Evolutionary conservation across 169 alveolate species (phyloP).

Genomic region (Prorocentrum cordatum): DNA sequence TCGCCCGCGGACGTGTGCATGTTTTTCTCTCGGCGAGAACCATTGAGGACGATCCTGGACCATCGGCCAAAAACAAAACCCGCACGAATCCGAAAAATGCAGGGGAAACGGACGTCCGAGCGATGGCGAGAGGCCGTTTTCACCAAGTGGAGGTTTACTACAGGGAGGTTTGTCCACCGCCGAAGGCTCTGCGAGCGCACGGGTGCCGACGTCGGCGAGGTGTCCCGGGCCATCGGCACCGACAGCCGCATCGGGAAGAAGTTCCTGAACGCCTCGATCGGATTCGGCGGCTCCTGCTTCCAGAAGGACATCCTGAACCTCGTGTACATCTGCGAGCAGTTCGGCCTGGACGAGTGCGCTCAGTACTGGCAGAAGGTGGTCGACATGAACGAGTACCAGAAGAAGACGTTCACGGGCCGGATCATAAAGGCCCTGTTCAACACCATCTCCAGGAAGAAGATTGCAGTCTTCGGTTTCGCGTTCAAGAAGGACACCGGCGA

Average conservation of each 20-base stretch:
- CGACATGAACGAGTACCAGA: slow-evolving; percentile 68
- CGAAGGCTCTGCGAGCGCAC: slow-evolving; percentile 83
- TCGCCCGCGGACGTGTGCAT: too few species aligned
- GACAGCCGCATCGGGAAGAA: slow-evolving; percentile 82
- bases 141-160: too few species aligned
- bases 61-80: too few species aligned
- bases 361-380: slow-evolving; percentile 74
- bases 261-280: slow-evolving; percentile 81
- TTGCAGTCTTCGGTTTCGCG: slow-evolving; percentile 85
- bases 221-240: slow-evolving; percentile 74
- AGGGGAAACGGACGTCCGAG: too few species aligned
- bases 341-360: slow-evolving; percentile 78
- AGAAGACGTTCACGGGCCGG: slow-evolving; percentile 30
- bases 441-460: slow-evolving; percentile 75
- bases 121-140: too few species aligned
- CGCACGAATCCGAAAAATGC: too few species aligned
- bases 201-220: slow-evolving; percentile 83
- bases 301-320: slow-evolving; percentile 82
- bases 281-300: slow-evolving; percentile 91
- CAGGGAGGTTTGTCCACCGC: too few species aligned
- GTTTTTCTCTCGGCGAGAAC: too few species aligned
- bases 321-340: slow-evolving; percentile 78
- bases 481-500: slow-evolving; percentile 89
- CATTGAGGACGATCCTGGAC: too few species aligned
- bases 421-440: slow-evolving; percentile 74